Evolutionary conservation across 1,139 yeast species (phyloP), one percentile per base, ranked within the genome.

Genomic region (Candida tropicalis): DNA sequence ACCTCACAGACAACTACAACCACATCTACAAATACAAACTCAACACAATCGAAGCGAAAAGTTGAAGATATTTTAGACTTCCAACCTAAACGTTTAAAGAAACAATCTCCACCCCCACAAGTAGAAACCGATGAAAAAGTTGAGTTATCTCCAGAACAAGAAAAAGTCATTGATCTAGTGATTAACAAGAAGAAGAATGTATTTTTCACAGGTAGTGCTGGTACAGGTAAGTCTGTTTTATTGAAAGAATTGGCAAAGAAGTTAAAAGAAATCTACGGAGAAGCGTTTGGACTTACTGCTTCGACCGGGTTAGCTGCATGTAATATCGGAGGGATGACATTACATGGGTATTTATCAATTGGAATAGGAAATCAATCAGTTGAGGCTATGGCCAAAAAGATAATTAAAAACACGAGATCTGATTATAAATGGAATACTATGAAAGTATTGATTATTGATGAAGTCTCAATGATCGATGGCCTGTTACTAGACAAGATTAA

Each of bases 271-370:
- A 59, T 52, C 17, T 61, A 65, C 51, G 56, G 62, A 2, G 70
- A 69, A 9, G 25, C 11, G 18, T 85, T 90, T 2, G 96, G 93
- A 0, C 81, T 90, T 2, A 86, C 96, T 1, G 97, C 97, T 0
- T 87, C 96, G 0, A 89, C 97, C 0, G 98, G 97, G 1, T 66
- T 90, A 53, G 97, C 97, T 0, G 97, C 96, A 0, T 80, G 87
- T 35, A 88, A 86, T 55, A 83, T 90, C 53, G 93, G 90, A 1
- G 97, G 97, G 13, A 77, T 75, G 28, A 90, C 97, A 0, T 66
- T 90, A 28, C 93, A 88, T 59, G 73, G 85, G 50, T 87, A 83
- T 67, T 75, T 91, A 1, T 89, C 93, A 1, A 75, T 89, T 42
- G 96, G 97, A 0, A 60, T 87, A 15, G 97, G 91, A 5, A 65